phyloP scores from a whole-genome alignment of 2,329 filamentous ascomycete species.

The Zelopaecilomyces penicillatus region DNA sequence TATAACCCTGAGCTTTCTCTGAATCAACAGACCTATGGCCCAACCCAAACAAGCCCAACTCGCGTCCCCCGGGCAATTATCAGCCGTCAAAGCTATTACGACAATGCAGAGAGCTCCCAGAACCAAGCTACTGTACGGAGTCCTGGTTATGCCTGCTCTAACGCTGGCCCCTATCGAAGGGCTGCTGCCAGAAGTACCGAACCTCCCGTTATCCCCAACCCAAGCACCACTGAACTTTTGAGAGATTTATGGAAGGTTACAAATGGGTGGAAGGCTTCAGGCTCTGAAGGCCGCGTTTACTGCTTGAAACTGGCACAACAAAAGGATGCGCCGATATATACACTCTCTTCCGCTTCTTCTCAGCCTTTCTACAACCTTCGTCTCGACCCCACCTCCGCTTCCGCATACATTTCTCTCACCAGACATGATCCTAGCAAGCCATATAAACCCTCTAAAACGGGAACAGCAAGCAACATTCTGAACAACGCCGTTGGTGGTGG shows the following conservation, averaged over 20 bases:
- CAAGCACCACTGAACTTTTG: conserved; percentile 53
- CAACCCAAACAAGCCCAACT: conserved; percentile 55
- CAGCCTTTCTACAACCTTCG: conserved; percentile 62
- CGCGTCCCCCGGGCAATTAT: conserved; percentile 57
- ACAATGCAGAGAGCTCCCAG: conserved; percentile 12
- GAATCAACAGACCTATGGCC: conserved; percentile 61
- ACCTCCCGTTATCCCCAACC: conserved; percentile 37
- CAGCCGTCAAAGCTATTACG: conserved; percentile 53
- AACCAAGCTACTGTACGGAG: conserved; percentile 11
- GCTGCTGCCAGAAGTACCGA: conserved; percentile 26
- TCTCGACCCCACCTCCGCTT: conserved; percentile 54
- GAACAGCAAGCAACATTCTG: conserved; percentile 20
- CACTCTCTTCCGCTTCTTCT: conserved; percentile 44
- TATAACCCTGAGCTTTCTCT: conserved; percentile 62
- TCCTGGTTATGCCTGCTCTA: conserved; percentile 15
- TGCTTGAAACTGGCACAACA: conserved; percentile 49
- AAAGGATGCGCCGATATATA: conserved; percentile 56
- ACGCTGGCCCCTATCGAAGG: conserved; percentile 5
- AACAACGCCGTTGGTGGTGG: conserved; percentile 22
- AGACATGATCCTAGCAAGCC: conserved; percentile 53
- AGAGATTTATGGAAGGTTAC: conserved; percentile 59
- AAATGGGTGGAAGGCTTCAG: conserved; percentile 60
- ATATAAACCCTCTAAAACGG: conserved; percentile 35
- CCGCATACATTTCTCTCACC: conserved; percentile 51
- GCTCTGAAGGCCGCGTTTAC: conserved; percentile 49